Conservation (phyloP, 352 stramenopile genomes). For the Phytopythium sindhum region DNA sequence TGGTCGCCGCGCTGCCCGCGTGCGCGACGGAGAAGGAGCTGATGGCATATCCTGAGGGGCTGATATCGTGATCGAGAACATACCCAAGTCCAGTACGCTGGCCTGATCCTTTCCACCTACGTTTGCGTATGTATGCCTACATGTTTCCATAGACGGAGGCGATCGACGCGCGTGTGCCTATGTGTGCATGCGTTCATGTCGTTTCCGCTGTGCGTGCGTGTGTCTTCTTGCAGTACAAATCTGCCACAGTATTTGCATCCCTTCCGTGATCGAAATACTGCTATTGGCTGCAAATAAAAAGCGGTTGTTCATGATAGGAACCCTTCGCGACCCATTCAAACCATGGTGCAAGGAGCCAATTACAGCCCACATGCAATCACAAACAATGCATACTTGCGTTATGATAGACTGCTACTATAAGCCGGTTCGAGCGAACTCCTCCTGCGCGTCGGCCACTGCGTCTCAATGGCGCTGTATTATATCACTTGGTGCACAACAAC, state of each 20-base stretch:
- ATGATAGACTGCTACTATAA: not conserved
- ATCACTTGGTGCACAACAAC: too few relatives aligned
- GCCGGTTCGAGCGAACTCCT: too few relatives aligned
- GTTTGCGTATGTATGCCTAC: not conserved
- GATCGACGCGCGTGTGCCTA: not conserved
- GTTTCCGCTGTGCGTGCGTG: not conserved
- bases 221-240: constrained; percentile 65
- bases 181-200: not conserved
- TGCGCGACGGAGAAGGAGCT: constrained; percentile 37
- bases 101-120: constrained; percentile 65
- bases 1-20: not conserved
- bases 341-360: constrained; percentile 85
- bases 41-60: constrained; percentile 85
- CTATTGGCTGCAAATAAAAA: constrained; percentile 85
- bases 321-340: constrained; percentile 62
- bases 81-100: constrained; percentile 81
- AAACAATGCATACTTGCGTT: not conserved
- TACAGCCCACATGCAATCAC: constrained; percentile 65
- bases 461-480: too few relatives aligned
- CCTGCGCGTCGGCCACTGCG: too few relatives aligned
- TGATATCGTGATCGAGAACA: constrained; percentile 78
- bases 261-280: constrained; percentile 73
- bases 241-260: constrained; percentile 82
- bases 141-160: not conserved
- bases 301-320: constrained; percentile 90